phyloP scores from a whole-genome alignment of 2,329 filamentous ascomycete genomes.

The Exserohilum rostratum region DNA sequence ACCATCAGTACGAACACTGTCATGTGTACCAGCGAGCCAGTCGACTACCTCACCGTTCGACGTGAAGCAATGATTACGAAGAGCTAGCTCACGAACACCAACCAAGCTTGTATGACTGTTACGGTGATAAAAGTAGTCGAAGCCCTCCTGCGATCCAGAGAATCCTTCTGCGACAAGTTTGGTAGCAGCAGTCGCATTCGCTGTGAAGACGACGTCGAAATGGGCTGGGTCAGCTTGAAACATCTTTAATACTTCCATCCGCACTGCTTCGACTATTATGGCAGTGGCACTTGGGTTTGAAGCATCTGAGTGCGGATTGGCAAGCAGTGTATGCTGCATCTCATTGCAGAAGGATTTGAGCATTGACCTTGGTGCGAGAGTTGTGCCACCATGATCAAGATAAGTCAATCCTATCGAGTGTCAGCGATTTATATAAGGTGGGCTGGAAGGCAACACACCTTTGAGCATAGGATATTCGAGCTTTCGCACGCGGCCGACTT shows the following conservation, averaged over 20 bases:
- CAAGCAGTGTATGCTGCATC: slow-evolving; percentile 65
- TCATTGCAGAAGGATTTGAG: slow-evolving; percentile 62
- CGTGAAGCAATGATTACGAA: slow-evolving; percentile 66
- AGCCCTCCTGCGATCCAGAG: slow-evolving; percentile 67
- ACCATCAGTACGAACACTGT: slow-evolving; percentile 15
- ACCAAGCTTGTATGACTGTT: slow-evolving; percentile 87
- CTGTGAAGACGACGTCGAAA: slow-evolving; percentile 90
- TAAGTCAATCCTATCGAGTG: slow-evolving; percentile 14
- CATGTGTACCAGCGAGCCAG: slow-evolving; percentile 61
- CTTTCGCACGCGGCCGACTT: slow-evolving; percentile 19
- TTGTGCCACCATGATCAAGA: slow-evolving; percentile 62
- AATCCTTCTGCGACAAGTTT: slow-evolving; percentile 84
- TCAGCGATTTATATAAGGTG: neutral
- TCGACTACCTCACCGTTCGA: slow-evolving; percentile 65
- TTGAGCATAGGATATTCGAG: slow-evolving; percentile 36
- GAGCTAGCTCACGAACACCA: slow-evolving; percentile 74
- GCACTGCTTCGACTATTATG: slow-evolving; percentile 60
- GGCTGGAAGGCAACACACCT: slow-evolving; percentile 13
- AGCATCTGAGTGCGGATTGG: slow-evolving; percentile 70
- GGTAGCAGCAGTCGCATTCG: slow-evolving; percentile 87
- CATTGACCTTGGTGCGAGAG: slow-evolving; percentile 58
- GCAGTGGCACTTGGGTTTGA: slow-evolving; percentile 64
- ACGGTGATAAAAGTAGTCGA: slow-evolving; percentile 80
- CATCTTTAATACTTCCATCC: slow-evolving; percentile 63
- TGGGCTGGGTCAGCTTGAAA: slow-evolving; percentile 79